These are phyloP conservation scores for Ostreobium quekettii DNA, from an alignment of 139 green algal genomes.

Conservation along the genomic window DNA sequence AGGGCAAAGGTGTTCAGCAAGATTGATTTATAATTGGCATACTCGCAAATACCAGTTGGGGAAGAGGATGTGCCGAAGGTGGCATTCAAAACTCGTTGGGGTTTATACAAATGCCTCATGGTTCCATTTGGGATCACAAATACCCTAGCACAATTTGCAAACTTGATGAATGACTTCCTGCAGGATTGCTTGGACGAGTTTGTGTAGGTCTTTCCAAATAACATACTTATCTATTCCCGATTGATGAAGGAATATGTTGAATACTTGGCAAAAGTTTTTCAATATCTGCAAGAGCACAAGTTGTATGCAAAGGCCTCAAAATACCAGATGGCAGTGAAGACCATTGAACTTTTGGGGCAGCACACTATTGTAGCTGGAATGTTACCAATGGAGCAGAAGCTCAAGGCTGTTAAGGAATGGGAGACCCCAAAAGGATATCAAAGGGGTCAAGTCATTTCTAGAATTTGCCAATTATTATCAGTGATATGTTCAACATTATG, in stretches of 20 bases:
- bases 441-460: too few relatives aligned
- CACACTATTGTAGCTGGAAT: too few relatives aligned
- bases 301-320: conserved; percentile 26
- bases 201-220: conserved; percentile 23
- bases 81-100: conserved; percentile 17
- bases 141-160: conserved; percentile 18
- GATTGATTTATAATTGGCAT: conserved; percentile 28
- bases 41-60: conserved; percentile 22
- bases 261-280: conserved; percentile 1
- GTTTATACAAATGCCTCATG: conserved; percentile 12
- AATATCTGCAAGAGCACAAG: conserved; percentile 3
- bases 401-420: too few relatives aligned
- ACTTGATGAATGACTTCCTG: conserved; percentile 4
- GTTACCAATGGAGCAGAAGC: too few relatives aligned
- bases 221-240: conserved; percentile 1
- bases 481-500: too few relatives aligned
- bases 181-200: conserved; percentile 5
- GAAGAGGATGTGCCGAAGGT: background rate
- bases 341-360: too few relatives aligned
- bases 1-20: conserved; percentile 24
- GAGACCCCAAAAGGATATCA: too few relatives aligned
- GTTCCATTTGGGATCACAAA: conserved; percentile 25
- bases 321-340: conserved; percentile 17
- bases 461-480: too few relatives aligned
- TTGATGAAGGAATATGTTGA: conserved; percentile 14